Base-by-base conservation (phyloP, 2,329 filamentous ascomycete genomes). In the Colletotrichum brevisporum region DNA sequence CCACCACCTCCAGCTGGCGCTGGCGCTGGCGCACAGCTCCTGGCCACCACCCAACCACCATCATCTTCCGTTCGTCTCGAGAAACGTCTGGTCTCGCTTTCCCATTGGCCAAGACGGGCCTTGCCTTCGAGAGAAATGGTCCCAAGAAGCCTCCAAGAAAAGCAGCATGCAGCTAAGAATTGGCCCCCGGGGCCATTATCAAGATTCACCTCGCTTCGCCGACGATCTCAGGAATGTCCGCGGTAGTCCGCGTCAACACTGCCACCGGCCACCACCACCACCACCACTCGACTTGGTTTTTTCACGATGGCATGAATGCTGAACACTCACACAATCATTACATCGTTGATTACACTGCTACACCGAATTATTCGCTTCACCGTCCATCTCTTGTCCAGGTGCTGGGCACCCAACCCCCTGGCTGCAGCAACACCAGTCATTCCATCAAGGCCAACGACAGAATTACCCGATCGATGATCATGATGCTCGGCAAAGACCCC, bases 151-250 rank as follows among this genome's bases (percentile, higher is more conserved):
- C 21, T 56, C 55, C 61, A 69, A 69, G 66, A 60, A 65, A 61
- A 67, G 55, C 43, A 51, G n/a, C 43, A 66, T 61, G 67, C 63
- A 51, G 50, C 67, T 53, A 67, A 52, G 62, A 51, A 69, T 41
- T 51, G 50, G 48, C 18, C 61, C 26, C 31, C 8, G 31, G 31
- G 31, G 8, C 31, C 31, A 36, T 36, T 69, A 26, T 43, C 61
- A 66, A 58, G 54, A 69, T 59, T 69, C 54, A 55, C 66, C 50
- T 55, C 61, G 61, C 54, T 66, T 66, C 48, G 45, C 53, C 52
- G 47, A 52, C 36, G 45, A 67, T 53, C 59, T 53, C 18, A 16
- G 54, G 61, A 68, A 68, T 65, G 65, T 41, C 52, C 52, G 52
- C 66, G 55, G 47, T 18, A 56, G 55, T 45, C 62, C 31, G 54